phyloP scores from a whole-genome alignment of 331 rosid genomes.

The Saraca asoca region DNA sequence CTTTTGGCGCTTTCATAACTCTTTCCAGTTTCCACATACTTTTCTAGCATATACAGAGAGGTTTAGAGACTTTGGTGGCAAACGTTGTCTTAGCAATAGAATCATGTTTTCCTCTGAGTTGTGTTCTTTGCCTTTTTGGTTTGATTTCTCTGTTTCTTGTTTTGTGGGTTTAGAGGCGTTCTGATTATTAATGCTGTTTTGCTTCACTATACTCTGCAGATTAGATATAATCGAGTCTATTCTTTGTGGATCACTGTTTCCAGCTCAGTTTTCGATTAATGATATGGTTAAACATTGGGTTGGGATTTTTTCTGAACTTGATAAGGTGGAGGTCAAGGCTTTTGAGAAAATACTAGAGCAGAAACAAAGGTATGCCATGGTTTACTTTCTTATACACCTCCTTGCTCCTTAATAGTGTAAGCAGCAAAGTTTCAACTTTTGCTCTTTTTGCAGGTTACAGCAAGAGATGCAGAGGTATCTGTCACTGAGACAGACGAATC shows the following conservation, averaged over 20 bases:
- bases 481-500: conserved; percentile 66
- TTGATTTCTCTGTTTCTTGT: conserved; percentile 21
- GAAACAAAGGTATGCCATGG: conserved; percentile 76
- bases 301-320: conserved; percentile 71
- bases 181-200: conserved; percentile 20
- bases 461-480: conserved; percentile 97
- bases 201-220: conserved; percentile 55
- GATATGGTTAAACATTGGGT: conserved; percentile 80
- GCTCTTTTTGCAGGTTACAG: conserved; percentile 72
- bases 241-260: conserved; percentile 80
- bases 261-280: conserved; percentile 62
- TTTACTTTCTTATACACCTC: conserved; percentile 33
- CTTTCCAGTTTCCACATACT: conserved; percentile 18
- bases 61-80: conserved; percentile 7
- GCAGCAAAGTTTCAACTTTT: conserved; percentile 37
- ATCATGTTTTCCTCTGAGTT: conserved; percentile 2
- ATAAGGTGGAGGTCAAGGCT: conserved; percentile 94
- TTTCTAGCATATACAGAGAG: conserved; percentile 16
- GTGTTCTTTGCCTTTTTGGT: conserved; percentile 10
- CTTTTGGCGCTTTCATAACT: conserved; percentile 1
- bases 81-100: background rate
- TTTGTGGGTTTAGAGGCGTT: background rate
- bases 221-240: conserved; percentile 83
- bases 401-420: conserved; percentile 22
- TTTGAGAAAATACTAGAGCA: conserved; percentile 94